These are phyloP conservation scores for Zygotorulaspora chibaensis DNA, from an alignment of 805 yeast genomes.

Conservation along the genomic window DNA sequence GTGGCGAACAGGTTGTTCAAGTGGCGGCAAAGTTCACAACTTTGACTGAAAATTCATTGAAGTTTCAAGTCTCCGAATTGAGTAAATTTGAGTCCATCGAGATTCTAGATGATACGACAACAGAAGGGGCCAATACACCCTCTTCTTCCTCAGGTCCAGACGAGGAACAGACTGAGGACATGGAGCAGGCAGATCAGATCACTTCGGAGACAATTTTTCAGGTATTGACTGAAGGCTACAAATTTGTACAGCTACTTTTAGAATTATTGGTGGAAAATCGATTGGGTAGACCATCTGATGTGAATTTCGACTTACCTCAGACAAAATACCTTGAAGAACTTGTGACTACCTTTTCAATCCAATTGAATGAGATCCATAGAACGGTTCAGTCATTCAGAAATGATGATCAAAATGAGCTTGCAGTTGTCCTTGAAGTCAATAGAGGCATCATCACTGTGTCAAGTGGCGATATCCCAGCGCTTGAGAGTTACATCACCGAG, in stretches of 20 bases:
- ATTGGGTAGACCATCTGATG: constrained; percentile 1
- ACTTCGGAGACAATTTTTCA: constrained; percentile 25
- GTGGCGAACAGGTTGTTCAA: constrained; percentile 18
- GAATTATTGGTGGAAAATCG: constrained; percentile 21
- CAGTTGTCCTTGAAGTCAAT: constrained; percentile 12
- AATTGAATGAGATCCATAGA: constrained; percentile 19
- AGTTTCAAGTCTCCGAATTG: constrained; percentile 20
- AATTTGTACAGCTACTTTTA: constrained; percentile 19
- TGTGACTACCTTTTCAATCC: constrained; percentile 14
- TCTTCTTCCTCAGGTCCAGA: constrained; percentile 4
- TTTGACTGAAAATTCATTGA: constrained; percentile 16
- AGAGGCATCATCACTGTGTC: constrained; percentile 14
- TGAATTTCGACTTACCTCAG: constrained; percentile 18
- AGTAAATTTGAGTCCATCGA: constrained; percentile 1
- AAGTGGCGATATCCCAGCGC: constrained; percentile 10
- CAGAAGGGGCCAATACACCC: constrained; percentile 19
- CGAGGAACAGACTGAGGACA: constrained; percentile 13
- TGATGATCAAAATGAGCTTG: constrained; percentile 12
- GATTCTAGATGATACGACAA: constrained; percentile 1
- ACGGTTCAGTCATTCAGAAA: not conserved
- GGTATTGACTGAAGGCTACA: constrained; percentile 18
- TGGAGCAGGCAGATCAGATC: constrained; percentile 30
- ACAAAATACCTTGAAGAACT: constrained; percentile 21
- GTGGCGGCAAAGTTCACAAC: constrained; percentile 17
- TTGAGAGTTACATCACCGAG: constrained; percentile 9